phyloP scores from a whole-genome alignment of 1,139 yeast species.

The Tardiomyces depauwii region DNA sequence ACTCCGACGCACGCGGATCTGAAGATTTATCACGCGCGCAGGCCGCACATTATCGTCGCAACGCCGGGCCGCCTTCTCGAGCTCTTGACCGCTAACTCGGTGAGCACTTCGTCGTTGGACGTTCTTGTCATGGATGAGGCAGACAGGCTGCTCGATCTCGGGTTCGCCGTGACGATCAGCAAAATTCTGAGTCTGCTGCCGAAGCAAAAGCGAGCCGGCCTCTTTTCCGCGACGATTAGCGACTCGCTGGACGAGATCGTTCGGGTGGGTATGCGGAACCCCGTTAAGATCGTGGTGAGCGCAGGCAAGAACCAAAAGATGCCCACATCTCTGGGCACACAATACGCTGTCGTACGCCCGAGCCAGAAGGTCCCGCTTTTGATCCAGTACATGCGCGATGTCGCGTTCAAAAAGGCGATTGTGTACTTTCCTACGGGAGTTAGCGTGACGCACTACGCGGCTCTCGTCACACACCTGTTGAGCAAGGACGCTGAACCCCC shows the following conservation, averaged over 20 bases:
- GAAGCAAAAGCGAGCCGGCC: conserved; percentile 85
- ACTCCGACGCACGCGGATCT: conserved; percentile 62
- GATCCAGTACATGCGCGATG: conserved; percentile 41
- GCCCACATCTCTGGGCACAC: conserved; percentile 67
- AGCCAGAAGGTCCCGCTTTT: conserved; percentile 44
- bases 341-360: conserved; percentile 45
- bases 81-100: conserved; percentile 38
- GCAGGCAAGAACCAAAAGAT: conserved; percentile 66
- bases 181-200: conserved; percentile 61
- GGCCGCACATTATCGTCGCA: conserved; percentile 59
- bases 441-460: conserved; percentile 35
- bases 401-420: conserved; percentile 48
- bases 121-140: conserved; percentile 86
- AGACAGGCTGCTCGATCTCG: conserved; percentile 71
- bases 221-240: conserved; percentile 86
- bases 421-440: conserved; percentile 73
- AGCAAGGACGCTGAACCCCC: conserved; percentile 15
- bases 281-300: conserved; percentile 39
- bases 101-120: conserved; percentile 44
- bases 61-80: conserved; percentile 90
- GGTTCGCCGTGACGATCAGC: conserved; percentile 63
- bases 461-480: conserved; percentile 7
- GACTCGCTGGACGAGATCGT: conserved; percentile 58
- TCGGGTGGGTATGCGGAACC: conserved; percentile 46
- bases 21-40: conserved; percentile 32